A percentile compares a stretch with the other conserved stretches of the same genome.
Conservation (phyloP, 148 eudicot species). For the Persicaria tinctoria region DNA sequence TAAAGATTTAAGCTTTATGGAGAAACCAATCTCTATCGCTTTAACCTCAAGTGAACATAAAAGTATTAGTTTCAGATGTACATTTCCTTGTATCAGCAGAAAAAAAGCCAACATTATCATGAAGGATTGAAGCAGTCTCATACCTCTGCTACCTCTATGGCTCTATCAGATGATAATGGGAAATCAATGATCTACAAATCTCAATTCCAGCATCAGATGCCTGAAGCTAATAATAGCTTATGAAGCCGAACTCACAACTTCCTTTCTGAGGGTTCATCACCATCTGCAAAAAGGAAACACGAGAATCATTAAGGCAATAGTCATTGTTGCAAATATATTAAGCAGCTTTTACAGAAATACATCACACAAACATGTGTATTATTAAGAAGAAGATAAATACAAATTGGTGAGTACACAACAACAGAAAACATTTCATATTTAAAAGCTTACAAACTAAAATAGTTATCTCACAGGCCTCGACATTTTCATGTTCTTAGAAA, state of each 20-base stretch:
- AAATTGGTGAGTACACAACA: not conserved
- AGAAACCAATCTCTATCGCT: not conserved
- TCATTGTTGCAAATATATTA: not conserved
- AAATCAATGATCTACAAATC: slow-evolving; percentile 24
- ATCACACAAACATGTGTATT: not conserved
- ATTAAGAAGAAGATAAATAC: not conserved
- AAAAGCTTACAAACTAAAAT: no score
- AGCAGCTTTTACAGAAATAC: not conserved
- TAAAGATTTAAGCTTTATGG: not conserved
- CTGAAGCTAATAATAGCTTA: slow-evolving; percentile 92
- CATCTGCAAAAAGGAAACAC: slow-evolving; percentile 44
- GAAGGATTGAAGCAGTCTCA: not conserved
- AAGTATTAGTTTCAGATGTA: no score
- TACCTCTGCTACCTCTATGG: not conserved
- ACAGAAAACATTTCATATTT: not conserved
- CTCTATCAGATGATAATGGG: not conserved
- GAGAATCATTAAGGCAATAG: not conserved
- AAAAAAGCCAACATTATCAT: not conserved
- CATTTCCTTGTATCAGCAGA: not conserved
- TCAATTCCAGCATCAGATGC: slow-evolving; percentile 96
- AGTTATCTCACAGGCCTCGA: no score
- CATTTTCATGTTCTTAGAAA: no score
- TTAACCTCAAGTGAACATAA: no score
- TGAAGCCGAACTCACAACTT: slow-evolving; percentile 91
- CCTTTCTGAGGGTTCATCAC: slow-evolving; percentile 96